These are phyloP conservation scores for Parastagonospora nodorum DNA, from an alignment of 2,329 filamentous ascomycete species.

Conservation along the genomic window DNA sequence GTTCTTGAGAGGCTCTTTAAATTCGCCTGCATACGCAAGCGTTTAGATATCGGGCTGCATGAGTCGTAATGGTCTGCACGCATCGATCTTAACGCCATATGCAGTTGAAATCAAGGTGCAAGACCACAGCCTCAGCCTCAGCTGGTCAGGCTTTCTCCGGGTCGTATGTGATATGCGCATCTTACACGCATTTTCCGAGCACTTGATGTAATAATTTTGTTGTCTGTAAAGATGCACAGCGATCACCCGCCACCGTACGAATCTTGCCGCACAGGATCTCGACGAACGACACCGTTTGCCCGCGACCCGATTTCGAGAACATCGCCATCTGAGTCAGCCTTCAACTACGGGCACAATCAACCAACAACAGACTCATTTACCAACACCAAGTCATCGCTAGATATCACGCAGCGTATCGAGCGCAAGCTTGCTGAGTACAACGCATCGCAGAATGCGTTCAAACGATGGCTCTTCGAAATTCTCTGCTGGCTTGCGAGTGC, in stretches of 20 bases:
- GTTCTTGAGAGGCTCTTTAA: neutral
- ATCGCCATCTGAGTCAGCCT: no score
- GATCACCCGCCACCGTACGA: neutral
- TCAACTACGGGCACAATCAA: no score
- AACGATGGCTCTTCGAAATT: slow-evolving; percentile 20
- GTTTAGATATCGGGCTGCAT: neutral
- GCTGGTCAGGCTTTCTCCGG: no score
- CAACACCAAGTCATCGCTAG: neutral
- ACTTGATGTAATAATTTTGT: no score
- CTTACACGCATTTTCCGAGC: no score
- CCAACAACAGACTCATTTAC: no score
- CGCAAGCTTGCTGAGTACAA: slow-evolving; percentile 17
- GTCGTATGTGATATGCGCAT: no score
- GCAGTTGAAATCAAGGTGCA: no score
- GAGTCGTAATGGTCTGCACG: neutral
- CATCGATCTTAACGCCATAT: no score
- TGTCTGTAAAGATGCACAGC: no score
- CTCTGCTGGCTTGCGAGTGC: slow-evolving; percentile 2
- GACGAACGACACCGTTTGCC: neutral
- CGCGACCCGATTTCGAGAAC: neutral
- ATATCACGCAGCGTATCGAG: slow-evolving; percentile 19
- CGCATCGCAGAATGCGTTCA: slow-evolving; percentile 12
- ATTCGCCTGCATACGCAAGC: no score
- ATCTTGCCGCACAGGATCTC: neutral
- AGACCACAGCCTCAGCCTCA: no score